phyloP scores from a whole-genome alignment of 2,329 filamentous ascomycete genomes.

The Fonsecaea erecta region DNA sequence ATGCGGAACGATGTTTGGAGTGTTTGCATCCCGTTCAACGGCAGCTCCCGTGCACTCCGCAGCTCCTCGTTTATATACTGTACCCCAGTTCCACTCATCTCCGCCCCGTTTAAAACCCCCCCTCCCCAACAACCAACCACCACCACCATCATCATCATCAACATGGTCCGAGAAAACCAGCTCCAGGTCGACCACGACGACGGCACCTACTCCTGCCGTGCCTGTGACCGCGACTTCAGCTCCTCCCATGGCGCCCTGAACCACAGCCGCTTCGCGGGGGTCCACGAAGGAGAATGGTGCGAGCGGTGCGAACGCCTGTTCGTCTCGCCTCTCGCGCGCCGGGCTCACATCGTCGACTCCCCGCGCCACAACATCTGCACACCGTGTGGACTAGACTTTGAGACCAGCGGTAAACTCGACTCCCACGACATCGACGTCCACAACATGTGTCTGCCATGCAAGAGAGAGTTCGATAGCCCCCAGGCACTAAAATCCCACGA shows the following conservation, averaged over 20 bases:
- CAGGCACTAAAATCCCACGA: not conserved
- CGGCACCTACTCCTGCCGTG: constrained; percentile 5
- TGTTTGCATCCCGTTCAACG: no score
- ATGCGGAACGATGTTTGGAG: no score
- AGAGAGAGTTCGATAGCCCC: constrained; percentile 13
- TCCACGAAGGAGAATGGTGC: constrained; percentile 31
- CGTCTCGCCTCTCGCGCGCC: constrained; percentile 16
- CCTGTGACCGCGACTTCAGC: constrained; percentile 26
- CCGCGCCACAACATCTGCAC: constrained; percentile 19
- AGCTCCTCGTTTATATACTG: no score
- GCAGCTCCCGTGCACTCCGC: no score
- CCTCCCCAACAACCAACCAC: no score
- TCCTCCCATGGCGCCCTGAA: constrained; percentile 12
- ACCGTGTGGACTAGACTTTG: constrained; percentile 11
- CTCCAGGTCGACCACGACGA: constrained; percentile 4
- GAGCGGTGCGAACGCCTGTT: constrained; percentile 28
- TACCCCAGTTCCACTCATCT: no score
- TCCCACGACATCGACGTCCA: constrained; percentile 25
- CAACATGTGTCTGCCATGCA: constrained; percentile 30
- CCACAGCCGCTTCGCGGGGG: constrained; percentile 23
- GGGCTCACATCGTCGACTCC: constrained; percentile 20
- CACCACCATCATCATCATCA: not conserved
- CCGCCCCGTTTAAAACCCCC: no score
- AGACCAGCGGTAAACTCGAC: constrained; percentile 5
- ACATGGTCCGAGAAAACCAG: constrained; percentile 23